These are phyloP conservation scores for Neoboletus subvelutipes DNA, from an alignment of 768 basidiomycete genomes.

Conservation along the genomic window DNA sequence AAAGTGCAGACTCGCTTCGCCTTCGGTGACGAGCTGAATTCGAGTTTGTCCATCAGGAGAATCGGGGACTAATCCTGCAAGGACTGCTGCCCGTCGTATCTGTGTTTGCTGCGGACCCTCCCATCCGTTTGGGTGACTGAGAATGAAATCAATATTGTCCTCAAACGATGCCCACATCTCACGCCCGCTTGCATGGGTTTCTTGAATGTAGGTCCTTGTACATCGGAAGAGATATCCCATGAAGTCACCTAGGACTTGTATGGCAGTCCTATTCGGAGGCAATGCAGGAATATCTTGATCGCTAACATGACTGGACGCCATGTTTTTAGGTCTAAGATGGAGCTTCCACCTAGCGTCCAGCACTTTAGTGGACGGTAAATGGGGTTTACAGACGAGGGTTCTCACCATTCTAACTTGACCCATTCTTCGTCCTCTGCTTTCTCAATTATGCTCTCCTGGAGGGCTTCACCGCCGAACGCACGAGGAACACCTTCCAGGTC, in stretches of 20 bases:
- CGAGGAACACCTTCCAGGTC: slow-evolving; percentile 38
- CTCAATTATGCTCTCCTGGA: slow-evolving; percentile 38
- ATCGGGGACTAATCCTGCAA: slow-evolving; percentile 41
- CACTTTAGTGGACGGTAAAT: neutral
- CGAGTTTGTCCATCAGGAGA: slow-evolving; percentile 36
- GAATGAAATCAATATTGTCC: slow-evolving; percentile 42
- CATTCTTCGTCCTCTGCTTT: slow-evolving; percentile 39
- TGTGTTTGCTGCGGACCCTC: slow-evolving; percentile 43
- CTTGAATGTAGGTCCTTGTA: slow-evolving; percentile 43
- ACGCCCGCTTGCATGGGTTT: slow-evolving; percentile 43
- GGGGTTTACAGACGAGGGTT: neutral
- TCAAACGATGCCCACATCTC: slow-evolving; percentile 44
- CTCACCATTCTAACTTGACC: slow-evolving; percentile 33
- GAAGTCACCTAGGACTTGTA: slow-evolving; percentile 50
- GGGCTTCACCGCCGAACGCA: slow-evolving; percentile 48
- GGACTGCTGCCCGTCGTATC: slow-evolving; percentile 44
- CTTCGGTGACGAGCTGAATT: slow-evolving; percentile 49
- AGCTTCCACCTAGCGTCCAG: slow-evolving; percentile 34
- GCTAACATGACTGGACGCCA: slow-evolving; percentile 21
- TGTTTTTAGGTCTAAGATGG: slow-evolving; percentile 32
- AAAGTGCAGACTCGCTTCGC: slow-evolving; percentile 53
- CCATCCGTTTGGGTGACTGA: slow-evolving; percentile 52
- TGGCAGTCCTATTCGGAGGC: slow-evolving; percentile 41
- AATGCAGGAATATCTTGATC: slow-evolving; percentile 41
- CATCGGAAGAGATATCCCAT: slow-evolving; percentile 46